Percentiles rank a stretch among this genome's conserved stretches.
Conservation (phyloP, 176 grass and related monocot genomes). For the Ensete glaucum region DNA sequence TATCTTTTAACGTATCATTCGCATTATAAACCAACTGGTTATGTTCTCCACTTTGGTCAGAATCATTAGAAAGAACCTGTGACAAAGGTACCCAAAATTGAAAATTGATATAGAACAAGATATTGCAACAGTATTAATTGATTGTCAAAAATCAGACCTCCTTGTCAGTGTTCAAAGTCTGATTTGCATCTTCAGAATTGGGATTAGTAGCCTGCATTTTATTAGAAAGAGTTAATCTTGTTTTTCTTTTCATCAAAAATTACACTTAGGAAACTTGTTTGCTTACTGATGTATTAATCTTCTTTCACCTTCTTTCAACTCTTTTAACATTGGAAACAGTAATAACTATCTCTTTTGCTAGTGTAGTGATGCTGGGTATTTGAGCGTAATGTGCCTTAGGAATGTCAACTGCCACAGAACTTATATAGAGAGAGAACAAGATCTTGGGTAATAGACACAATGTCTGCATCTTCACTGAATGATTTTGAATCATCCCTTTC, state of each 20-base stretch:
- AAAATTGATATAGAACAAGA: not conserved
- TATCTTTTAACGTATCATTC: constrained; percentile 24
- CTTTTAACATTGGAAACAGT: no score
- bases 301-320: no score
- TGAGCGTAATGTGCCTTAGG: no score
- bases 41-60: constrained; percentile 18
- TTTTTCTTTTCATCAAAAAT: not conserved
- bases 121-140: not conserved
- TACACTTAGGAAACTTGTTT: no score
- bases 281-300: no score
- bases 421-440: no score
- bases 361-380: no score
- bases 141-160: not conserved
- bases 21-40: constrained; percentile 27
- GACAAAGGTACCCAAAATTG: not conserved
- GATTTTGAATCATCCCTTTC: no score
- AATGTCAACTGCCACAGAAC: no score
- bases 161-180: not conserved
- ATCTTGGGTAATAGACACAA: no score
- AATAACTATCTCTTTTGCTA: no score
- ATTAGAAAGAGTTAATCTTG: not conserved
- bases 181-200: not conserved
- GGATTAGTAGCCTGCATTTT: not conserved
- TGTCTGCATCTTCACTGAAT: no score
- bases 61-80: constrained; percentile 27